Conservation (phyloP, 306 rosid species). For the Morella rubra region DNA sequence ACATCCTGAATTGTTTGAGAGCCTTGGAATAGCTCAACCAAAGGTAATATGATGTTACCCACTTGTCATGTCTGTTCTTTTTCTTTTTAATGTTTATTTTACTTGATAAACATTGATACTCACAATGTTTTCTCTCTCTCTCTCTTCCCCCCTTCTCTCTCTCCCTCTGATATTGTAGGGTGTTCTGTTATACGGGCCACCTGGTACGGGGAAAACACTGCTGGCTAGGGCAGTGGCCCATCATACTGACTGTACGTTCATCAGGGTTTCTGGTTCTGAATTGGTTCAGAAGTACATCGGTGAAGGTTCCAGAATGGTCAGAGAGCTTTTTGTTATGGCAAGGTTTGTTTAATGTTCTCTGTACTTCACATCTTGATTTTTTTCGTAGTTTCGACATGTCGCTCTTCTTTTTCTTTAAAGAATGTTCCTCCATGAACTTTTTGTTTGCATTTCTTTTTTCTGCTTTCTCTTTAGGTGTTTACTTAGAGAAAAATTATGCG, state of each 20-base stretch:
- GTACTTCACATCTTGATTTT: conserved; percentile 1
- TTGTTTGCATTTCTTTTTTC: background rate
- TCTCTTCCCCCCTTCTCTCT: background rate
- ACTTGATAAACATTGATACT: conserved; percentile 2
- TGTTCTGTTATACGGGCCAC: conserved; percentile 92
- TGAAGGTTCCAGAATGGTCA: conserved; percentile 99
- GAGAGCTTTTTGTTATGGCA: conserved; percentile 98
- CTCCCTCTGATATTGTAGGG: conserved; percentile 50
- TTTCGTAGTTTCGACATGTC: background rate
- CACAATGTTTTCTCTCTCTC: background rate
- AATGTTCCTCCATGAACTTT: background rate
- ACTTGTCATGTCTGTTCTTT: background rate
- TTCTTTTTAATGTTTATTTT: background rate
- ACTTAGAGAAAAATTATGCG: no score
- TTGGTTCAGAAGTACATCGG: conserved; percentile 97
- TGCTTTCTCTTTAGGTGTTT: background rate
- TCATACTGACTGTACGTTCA: conserved; percentile 97
- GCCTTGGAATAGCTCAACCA: conserved; percentile 99
- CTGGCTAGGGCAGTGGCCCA: conserved; percentile 99
- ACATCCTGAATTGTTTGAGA: conserved; percentile 97
- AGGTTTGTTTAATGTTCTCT: conserved; percentile 55
- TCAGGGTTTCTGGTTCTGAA: conserved; percentile 99
- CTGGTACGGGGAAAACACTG: conserved; percentile 96
- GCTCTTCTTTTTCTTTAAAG: background rate
- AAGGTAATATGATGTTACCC: conserved; percentile 51